Base-by-base conservation (phyloP, 2,329 filamentous ascomycete species). In the Reticulascus tulasneorum region DNA sequence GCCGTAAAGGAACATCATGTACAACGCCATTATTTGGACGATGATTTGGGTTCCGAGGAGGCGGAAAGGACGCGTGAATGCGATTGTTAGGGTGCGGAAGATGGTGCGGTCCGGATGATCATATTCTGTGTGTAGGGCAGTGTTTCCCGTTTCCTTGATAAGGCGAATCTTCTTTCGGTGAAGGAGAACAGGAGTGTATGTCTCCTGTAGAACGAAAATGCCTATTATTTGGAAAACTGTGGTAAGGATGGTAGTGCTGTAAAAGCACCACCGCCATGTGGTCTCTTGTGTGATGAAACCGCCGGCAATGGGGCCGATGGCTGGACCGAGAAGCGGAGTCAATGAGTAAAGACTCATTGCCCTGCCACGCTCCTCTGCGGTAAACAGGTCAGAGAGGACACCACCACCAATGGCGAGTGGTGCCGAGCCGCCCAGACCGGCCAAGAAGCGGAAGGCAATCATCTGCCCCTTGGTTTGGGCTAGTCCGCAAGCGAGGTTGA, bases 221-320 rank as follows among this genome's bases (percentile, higher is more conserved):
- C 60, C 82, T 7, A 72, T 60, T 9, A 71, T 40, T 52, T 85
- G 80, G 33, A 87, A 73, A 10, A 76, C 40, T 2, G 67, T 81
- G 38, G 79, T 77, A 9, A 62, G 60, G 38, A 86, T 81, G 2
- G 77, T 76, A 1, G 79, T 83, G 1, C 77, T 67, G 60, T 75
- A 85, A 61, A 87, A 88, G 7, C 78, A 75, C 84, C 84, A 88
- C 24, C 82, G 71, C 84, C 84, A 88, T 1, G 72, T 78, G 7
- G 74, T 69, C 6, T 72, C 64, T 47, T 85, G 60, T 0, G 79
- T 66, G 16, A 85, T 78, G 48, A 80, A 77, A 0, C 80, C 82
- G 15, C 82, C 82, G 0, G 78, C 69, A 7, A 86, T 78, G 1
- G 82, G 82, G 0, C 83, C 82, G 2, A 84, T 60, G 0, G 81